These are phyloP conservation scores for Colletotrichum simmondsii DNA, from an alignment of 2,329 filamentous ascomycete genomes.

Conservation along the genomic window DNA sequence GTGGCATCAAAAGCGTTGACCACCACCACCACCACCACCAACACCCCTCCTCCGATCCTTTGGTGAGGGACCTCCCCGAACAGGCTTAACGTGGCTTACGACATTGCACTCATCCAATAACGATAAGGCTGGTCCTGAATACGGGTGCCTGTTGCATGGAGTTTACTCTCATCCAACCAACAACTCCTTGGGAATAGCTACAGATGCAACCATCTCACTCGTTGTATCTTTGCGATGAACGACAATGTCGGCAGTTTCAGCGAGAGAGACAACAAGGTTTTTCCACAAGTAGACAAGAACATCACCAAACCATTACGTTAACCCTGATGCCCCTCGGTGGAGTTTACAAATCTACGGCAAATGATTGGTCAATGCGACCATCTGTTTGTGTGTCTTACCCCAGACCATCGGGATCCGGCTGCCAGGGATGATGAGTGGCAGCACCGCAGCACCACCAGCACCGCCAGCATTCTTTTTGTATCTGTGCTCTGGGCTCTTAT, in stretches of 20 bases:
- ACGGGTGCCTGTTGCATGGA: neutral
- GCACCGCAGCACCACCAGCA: neutral
- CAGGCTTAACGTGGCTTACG: conserved; percentile 23
- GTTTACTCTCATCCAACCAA: neutral
- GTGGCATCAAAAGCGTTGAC: neutral
- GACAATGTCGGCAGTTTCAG: neutral
- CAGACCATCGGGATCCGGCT: conserved; percentile 12
- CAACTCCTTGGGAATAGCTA: neutral
- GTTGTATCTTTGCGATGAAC: neutral
- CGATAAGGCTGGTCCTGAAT: neutral
- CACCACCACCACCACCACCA: neutral
- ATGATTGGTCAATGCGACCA: conserved; percentile 23
- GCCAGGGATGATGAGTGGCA: neutral
- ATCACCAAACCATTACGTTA: conserved; percentile 28
- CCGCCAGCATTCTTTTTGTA: neutral
- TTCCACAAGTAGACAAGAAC: neutral
- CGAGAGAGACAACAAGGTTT: conserved; percentile 8
- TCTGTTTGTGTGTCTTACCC: conserved; percentile 28
- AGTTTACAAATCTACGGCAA: conserved; percentile 16
- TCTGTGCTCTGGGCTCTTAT: conserved; percentile 22
- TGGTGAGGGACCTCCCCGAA: conserved; percentile 11
- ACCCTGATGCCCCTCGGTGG: conserved; percentile 6
- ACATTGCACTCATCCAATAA: conserved; percentile 7
- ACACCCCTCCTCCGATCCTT: neutral
- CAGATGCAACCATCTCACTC: neutral